phyloP scores from a whole-genome alignment of 345 rosid species.

The thale cress (Arabidopsis thaliana) region DNA sequence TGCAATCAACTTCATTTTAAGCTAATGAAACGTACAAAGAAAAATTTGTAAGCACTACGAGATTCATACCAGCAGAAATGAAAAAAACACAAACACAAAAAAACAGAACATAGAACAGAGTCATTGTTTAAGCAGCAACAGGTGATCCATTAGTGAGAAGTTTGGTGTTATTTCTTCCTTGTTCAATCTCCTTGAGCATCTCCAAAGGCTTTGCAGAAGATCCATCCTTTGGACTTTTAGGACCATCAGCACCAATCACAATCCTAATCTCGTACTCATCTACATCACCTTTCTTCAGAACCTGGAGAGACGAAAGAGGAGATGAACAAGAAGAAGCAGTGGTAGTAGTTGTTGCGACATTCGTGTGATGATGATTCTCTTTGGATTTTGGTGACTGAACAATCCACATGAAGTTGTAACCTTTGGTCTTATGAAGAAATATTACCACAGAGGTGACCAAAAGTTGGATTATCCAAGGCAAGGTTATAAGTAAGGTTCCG shows the following conservation, averaged over 20 bases:
- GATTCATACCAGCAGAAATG: slow-evolving; percentile 23
- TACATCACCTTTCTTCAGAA: slow-evolving; percentile 29
- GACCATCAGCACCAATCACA: slow-evolving; percentile 40
- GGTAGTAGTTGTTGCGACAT: neutral
- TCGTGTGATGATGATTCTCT: slow-evolving; percentile 4
- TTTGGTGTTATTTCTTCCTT: slow-evolving; percentile 34
- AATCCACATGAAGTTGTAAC: slow-evolving; percentile 42
- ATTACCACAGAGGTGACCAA: slow-evolving; percentile 33
- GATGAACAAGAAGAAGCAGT: slow-evolving; percentile 30
- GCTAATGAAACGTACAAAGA: slow-evolving; percentile 10
- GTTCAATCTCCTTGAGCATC: slow-evolving; percentile 36
- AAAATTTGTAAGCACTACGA: slow-evolving; percentile 41
- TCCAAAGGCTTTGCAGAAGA: slow-evolving; percentile 26
- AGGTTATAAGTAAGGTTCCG: slow-evolving; percentile 39
- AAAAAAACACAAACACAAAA: slow-evolving; percentile 1
- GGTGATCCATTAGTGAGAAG: slow-evolving; percentile 34
- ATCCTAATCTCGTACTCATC: slow-evolving; percentile 37
- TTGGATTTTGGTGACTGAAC: slow-evolving; percentile 37
- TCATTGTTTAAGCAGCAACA: slow-evolving; percentile 23
- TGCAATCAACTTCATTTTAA: slow-evolving; percentile 7
- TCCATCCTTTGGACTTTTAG: slow-evolving; percentile 26
- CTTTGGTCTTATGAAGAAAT: slow-evolving; percentile 32
- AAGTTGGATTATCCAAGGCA: slow-evolving; percentile 45
- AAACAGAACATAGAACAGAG: slow-evolving; percentile 31
- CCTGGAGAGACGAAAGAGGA: slow-evolving; percentile 39